Evolutionary conservation across 768 basidiomycete genomes (phyloP).

Genomic region (Xerocomus brunneocitrinus): DNA sequence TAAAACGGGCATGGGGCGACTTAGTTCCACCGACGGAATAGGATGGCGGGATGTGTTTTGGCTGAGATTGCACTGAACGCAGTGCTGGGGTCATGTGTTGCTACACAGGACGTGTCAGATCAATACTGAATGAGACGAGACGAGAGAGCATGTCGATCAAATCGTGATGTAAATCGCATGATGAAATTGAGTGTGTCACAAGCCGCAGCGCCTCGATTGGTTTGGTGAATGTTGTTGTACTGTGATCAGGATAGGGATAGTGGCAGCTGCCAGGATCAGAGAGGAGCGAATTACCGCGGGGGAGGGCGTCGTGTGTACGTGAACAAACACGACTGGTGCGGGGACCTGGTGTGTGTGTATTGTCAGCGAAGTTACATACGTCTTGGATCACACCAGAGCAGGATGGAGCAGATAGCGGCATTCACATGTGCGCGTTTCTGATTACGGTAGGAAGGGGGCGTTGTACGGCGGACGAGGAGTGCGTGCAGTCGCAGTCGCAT

Average conservation of each 20-base stretch:
- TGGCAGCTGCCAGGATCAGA: constrained; percentile 3
- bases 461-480: constrained; percentile 28
- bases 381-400: constrained; percentile 26
- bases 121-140: constrained; percentile 11
- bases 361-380: constrained; percentile 29
- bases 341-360: constrained; percentile 34
- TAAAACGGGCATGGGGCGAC: constrained; percentile 1
- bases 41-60: not conserved
- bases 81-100: constrained; percentile 21
- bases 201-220: constrained; percentile 16
- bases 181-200: constrained; percentile 27
- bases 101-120: constrained; percentile 22
- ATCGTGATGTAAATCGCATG: constrained; percentile 19
- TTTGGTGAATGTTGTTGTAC: not conserved
- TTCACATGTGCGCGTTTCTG: constrained; percentile 33
- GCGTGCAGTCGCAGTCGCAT: constrained; percentile 16
- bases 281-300: constrained; percentile 23
- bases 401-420: constrained; percentile 27
- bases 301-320: constrained; percentile 30
- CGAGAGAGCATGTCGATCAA: constrained; percentile 18
- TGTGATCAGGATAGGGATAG: constrained; percentile 1
- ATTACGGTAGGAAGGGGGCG: constrained; percentile 30
- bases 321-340: constrained; percentile 32
- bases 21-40: constrained; percentile 8
- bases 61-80: constrained; percentile 3